Conservation (phyloP, 1,284 basidiomycete species). For the Pascua guehoae region DNA sequence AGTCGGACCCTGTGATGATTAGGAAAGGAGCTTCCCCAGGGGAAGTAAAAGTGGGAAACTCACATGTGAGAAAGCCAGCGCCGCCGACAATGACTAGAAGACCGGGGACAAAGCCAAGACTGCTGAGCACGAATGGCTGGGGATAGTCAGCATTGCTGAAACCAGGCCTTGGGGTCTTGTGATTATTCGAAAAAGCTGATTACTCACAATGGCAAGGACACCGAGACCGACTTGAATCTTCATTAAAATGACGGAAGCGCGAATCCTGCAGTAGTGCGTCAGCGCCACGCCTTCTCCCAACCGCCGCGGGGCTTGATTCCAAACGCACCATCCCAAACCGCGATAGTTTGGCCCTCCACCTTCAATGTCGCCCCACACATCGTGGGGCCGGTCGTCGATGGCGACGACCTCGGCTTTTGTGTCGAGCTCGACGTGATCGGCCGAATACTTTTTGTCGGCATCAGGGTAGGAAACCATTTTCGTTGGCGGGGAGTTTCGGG, state of each 20-base stretch:
- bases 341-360: conserved; percentile 27
- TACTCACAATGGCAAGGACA: conserved; percentile 32
- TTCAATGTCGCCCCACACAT: conserved; percentile 26
- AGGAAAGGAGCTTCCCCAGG: conserved; percentile 9
- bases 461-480: no score
- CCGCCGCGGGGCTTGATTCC: no score
- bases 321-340: conserved; percentile 13
- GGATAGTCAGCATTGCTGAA: conserved; percentile 12
- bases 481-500: no score
- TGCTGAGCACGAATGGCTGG: conserved; percentile 29
- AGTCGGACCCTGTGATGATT: conserved; percentile 22
- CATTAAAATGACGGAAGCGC: conserved; percentile 25
- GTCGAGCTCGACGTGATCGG: no score
- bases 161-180: no score
- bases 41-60: conserved; percentile 3
- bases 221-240: conserved; percentile 43
- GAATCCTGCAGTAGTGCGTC: not conserved
- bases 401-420: no score
- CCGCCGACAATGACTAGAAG: conserved; percentile 53
- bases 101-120: conserved; percentile 51
- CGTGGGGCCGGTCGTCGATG: conserved; percentile 9
- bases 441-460: no score
- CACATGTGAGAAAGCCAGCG: conserved; percentile 36
- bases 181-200: not conserved
- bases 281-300: not conserved